phyloP scores from a whole-genome alignment of 257 asterid species.

The Solanum pennellii region DNA sequence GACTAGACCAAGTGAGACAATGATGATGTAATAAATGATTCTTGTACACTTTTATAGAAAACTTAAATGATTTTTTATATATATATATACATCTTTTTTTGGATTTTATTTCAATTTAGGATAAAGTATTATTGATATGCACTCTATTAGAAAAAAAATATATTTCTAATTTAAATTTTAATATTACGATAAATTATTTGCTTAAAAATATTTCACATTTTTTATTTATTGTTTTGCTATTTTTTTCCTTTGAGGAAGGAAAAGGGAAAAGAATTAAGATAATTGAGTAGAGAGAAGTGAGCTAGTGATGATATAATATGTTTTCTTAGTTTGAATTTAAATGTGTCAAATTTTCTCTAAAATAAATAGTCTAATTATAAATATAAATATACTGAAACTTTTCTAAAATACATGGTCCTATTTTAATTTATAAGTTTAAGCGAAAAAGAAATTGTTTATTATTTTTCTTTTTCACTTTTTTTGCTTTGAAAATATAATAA shows the following conservation, averaged over 20 bases:
- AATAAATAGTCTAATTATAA: not conserved
- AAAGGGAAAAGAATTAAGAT: not conserved
- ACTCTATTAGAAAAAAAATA: no score
- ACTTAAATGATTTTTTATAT: not conserved
- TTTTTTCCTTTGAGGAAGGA: not conserved
- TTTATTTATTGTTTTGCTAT: not conserved
- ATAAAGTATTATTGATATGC: not conserved
- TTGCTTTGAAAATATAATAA: not conserved
- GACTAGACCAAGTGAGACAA: constrained; percentile 1
- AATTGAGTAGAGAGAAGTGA: constrained; percentile 9
- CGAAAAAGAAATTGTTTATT: not conserved
- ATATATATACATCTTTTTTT: not conserved
- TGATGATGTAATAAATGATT: constrained; percentile 19
- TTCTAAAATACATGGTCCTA: not conserved
- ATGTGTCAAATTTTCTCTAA: not conserved
- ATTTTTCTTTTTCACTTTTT: not conserved
- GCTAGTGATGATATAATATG: constrained; percentile 8
- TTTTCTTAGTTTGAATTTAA: not conserved
- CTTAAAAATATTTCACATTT: not conserved
- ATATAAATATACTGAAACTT: not conserved
- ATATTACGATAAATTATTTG: not conserved
- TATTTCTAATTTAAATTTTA: not conserved
- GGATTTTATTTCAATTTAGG: not conserved
- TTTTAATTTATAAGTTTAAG: not conserved
- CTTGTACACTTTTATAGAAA: not conserved